Evolutionary conservation across 2,329 filamentous ascomycete species (phyloP).

Genomic region (Clarireedia homoeocarpa): DNA sequence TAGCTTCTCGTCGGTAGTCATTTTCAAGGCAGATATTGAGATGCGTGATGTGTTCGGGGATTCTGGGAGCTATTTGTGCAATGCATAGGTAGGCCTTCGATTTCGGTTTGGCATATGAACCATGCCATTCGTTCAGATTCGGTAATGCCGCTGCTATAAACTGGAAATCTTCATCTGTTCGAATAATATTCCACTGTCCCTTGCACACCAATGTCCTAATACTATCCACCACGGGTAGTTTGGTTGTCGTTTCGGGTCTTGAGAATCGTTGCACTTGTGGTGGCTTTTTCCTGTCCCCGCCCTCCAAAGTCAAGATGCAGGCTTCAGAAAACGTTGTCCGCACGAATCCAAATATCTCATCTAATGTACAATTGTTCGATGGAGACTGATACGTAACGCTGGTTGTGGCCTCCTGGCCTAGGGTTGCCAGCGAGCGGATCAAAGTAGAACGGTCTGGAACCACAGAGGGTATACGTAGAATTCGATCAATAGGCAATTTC

Average conservation of each 20-base stretch:
- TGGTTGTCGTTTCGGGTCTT: slow-evolving; percentile 1
- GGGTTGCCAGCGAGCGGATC: slow-evolving; percentile 29
- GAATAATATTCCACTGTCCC: slow-evolving; percentile 71
- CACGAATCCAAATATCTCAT: slow-evolving; percentile 62
- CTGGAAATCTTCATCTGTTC: slow-evolving; percentile 54
- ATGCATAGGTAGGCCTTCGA: slow-evolving; percentile 66
- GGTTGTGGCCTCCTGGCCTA: slow-evolving; percentile 34
- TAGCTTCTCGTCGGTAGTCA: slow-evolving; percentile 58
- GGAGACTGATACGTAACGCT: slow-evolving; percentile 51
- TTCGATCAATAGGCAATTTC: slow-evolving; percentile 21
- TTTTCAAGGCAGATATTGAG: slow-evolving; percentile 64
- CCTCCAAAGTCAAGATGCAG: slow-evolving; percentile 63
- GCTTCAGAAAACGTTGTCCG: slow-evolving; percentile 46
- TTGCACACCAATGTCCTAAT: slow-evolving; percentile 64
- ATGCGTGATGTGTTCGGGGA: slow-evolving; percentile 51
- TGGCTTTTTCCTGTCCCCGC: slow-evolving; percentile 69
- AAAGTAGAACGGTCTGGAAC: slow-evolving; percentile 22
- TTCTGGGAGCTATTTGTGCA: slow-evolving; percentile 50
- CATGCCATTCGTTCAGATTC: slow-evolving; percentile 49
- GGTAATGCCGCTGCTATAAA: slow-evolving; percentile 56
- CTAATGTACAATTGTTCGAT: slow-evolving; percentile 59
- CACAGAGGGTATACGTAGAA: slow-evolving; percentile 21
- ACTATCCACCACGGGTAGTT: slow-evolving; percentile 32
- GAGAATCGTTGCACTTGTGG: slow-evolving; percentile 55
- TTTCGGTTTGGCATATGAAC: slow-evolving; percentile 59